Percentiles rank a stretch among this genome's conserved stretches.
phyloP scores from a whole-genome alignment of 2,329 filamentous ascomycete species.

The Aspergillus ruber region DNA sequence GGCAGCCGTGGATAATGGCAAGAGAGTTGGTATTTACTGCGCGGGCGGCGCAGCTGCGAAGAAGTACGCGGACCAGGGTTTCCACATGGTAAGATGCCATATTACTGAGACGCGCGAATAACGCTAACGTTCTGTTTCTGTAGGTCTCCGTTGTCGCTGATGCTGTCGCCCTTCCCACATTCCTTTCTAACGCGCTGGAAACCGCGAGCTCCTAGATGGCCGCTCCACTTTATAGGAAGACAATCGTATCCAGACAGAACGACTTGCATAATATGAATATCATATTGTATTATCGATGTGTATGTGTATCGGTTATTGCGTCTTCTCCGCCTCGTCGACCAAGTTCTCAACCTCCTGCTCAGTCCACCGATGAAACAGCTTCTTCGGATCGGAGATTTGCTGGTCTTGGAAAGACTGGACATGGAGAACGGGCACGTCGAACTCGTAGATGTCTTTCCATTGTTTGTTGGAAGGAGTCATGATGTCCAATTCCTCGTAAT shows the following conservation, averaged over 20 bases:
- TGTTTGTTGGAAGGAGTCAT: constrained; percentile 48
- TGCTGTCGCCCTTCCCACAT: constrained; percentile 39
- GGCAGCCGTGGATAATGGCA: constrained; percentile 47
- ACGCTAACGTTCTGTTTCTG: background rate
- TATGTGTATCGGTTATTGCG: background rate
- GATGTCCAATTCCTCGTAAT: constrained; percentile 55
- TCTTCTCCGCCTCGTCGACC: constrained; percentile 45
- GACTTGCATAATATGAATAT: background rate
- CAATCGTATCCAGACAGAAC: background rate
- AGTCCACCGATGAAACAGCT: constrained; percentile 59
- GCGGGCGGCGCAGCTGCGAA: constrained; percentile 47
- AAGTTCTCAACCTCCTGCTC: constrained; percentile 49
- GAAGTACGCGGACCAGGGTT: constrained; percentile 48
- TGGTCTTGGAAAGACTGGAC: constrained; percentile 43
- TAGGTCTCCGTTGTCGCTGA: constrained; percentile 41
- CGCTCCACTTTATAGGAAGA: background rate
- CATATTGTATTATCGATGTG: background rate
- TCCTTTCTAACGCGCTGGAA: constrained; percentile 31
- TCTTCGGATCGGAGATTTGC: constrained; percentile 52
- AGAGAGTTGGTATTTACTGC: constrained; percentile 51
- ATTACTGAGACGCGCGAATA: background rate
- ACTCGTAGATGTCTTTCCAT: constrained; percentile 58
- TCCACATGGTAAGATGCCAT: constrained; percentile 46
- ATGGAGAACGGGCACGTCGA: constrained; percentile 60
- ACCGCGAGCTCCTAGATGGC: constrained; percentile 21